Evolutionary conservation across 2,329 filamentous ascomycete genomes (phyloP).

Genomic region (Dissoconium aciculare): DNA sequence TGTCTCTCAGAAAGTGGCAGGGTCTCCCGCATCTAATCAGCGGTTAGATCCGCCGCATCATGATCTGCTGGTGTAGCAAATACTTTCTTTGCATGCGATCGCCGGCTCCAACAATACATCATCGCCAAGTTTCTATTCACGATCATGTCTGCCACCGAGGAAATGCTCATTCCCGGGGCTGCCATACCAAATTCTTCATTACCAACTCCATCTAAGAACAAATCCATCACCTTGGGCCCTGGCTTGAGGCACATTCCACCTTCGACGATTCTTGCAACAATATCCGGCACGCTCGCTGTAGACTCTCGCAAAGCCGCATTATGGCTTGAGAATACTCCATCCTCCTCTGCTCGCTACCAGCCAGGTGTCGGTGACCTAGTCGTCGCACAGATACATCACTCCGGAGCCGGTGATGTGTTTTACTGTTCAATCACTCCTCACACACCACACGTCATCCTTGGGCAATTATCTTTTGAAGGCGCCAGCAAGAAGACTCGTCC

Average conservation of each 20-base stretch:
- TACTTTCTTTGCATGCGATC: too few relatives aligned
- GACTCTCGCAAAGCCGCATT: conserved; percentile 62
- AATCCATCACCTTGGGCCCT: conserved; percentile 63
- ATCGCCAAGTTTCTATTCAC: too few relatives aligned
- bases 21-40: too few relatives aligned
- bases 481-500: conserved; percentile 87
- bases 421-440: conserved; percentile 59
- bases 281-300: conserved; percentile 51
- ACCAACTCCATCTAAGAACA: conserved; percentile 49
- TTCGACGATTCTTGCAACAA: conserved; percentile 53
- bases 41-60: too few relatives aligned
- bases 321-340: conserved; percentile 54
- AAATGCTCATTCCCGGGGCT: conserved; percentile 75
- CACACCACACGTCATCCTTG: conserved; percentile 52
- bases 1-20: too few relatives aligned
- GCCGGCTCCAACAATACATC: too few relatives aligned
- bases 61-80: too few relatives aligned
- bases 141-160: conserved; percentile 10
- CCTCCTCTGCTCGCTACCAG: conserved; percentile 44
- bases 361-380: conserved; percentile 72
- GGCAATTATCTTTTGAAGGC: conserved; percentile 81
- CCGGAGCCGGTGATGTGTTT: conserved; percentile 55
- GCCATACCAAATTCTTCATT: conserved; percentile 49
- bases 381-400: conserved; percentile 70
- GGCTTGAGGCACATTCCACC: conserved; percentile 71